Evolutionary conservation across 2,329 filamentous ascomycete species (phyloP).

Genomic region (Trichoderma semiorbis): DNA sequence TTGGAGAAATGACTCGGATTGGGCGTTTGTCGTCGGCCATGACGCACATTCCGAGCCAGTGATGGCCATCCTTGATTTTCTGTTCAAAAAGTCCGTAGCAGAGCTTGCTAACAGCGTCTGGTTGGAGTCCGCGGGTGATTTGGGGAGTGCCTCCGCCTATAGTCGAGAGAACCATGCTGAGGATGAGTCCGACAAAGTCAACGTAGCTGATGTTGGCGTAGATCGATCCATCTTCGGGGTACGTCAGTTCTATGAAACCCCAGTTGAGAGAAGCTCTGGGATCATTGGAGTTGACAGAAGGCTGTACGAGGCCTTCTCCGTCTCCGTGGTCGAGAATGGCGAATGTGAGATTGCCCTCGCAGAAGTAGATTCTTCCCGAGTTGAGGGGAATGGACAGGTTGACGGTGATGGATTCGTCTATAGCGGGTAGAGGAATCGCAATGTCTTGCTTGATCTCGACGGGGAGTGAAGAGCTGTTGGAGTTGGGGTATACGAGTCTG

Average conservation of each 20-base stretch:
- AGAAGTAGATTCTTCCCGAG: constrained; percentile 45
- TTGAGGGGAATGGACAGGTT: constrained; percentile 39
- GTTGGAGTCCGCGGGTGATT: constrained; percentile 38
- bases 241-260: constrained; percentile 50
- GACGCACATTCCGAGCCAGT: constrained; percentile 46
- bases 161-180: constrained; percentile 46
- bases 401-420: constrained; percentile 37
- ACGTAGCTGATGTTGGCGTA: constrained; percentile 51
- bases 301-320: constrained; percentile 44
- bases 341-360: constrained; percentile 41
- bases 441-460: constrained; percentile 39
- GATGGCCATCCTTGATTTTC: constrained; percentile 35
- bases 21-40: constrained; percentile 33
- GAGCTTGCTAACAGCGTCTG: constrained; percentile 36
- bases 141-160: constrained; percentile 34
- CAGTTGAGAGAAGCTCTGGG: constrained; percentile 43
- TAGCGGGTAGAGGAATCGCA: constrained; percentile 40
- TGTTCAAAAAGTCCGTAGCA: constrained; percentile 41
- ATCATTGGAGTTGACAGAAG: constrained; percentile 43
- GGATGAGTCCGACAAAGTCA: constrained; percentile 48
- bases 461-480: constrained; percentile 34
- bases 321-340: constrained; percentile 35
- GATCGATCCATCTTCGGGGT: constrained; percentile 36
- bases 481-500: constrained; percentile 40
- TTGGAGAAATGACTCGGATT: constrained; percentile 45